These are phyloP conservation scores for Erodium texanum DNA, from an alignment of 441 rosid species.

Conservation along the genomic window DNA sequence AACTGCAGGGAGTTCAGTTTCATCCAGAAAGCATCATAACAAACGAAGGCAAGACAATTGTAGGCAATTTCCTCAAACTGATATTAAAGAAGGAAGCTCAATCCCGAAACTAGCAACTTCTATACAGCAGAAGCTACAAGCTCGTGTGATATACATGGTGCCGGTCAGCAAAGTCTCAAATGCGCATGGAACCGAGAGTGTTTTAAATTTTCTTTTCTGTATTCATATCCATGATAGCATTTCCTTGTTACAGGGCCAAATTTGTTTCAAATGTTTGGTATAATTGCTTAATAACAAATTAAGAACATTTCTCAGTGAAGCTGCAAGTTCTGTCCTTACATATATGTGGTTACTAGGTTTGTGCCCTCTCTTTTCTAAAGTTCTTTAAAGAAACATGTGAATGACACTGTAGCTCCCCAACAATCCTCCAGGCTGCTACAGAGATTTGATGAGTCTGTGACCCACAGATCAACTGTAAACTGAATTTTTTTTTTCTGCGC, in stretches of 20 bases:
- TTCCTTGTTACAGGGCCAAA: neutral
- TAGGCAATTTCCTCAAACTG: slow-evolving; percentile 61
- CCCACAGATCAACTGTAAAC: neutral
- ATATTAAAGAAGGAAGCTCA: slow-evolving; percentile 53
- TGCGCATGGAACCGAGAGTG: neutral
- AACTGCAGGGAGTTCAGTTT: slow-evolving; percentile 80
- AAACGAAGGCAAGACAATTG: slow-evolving; percentile 54
- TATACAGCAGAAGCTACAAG: neutral
- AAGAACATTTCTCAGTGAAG: neutral
- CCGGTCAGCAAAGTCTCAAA: neutral
- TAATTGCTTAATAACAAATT: neutral
- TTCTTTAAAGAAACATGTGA: too few species aligned
- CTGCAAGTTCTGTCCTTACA: neutral
- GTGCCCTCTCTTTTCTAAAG: too few species aligned
- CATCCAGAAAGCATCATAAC: slow-evolving; percentile 96
- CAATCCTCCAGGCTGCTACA: too few species aligned
- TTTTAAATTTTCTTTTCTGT: neutral
- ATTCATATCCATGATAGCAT: neutral
- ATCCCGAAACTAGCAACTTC: neutral
- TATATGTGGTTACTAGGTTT: too few species aligned
- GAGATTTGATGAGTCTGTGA: neutral
- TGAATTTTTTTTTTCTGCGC: neutral
- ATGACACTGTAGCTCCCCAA: too few species aligned
- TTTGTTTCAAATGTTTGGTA: neutral
- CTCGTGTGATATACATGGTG: too few species aligned